Conservation (phyloP, 129 eudicot genomes). For the Solidago caesia region DNA sequence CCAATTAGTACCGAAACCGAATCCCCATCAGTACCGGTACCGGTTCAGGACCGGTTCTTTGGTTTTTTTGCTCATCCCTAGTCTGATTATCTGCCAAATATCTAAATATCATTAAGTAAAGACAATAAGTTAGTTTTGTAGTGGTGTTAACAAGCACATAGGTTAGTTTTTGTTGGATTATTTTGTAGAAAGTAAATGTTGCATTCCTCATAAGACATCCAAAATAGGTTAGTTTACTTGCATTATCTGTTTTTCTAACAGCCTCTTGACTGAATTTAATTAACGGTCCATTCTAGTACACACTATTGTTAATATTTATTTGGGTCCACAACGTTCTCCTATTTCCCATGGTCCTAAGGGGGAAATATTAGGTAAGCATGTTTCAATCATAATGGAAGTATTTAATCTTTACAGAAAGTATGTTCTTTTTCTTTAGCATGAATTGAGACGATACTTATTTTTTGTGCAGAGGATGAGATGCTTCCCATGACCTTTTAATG, state of each 20-base stretch:
- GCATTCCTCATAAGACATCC: neutral
- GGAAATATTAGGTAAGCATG: conserved; percentile 12
- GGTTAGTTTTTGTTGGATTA: conserved; percentile 1
- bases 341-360: neutral
- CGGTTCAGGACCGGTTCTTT: no score
- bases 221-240: neutral
- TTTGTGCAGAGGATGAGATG: conserved; percentile 83
- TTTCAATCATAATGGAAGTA: neutral
- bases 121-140: neutral
- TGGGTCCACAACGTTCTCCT: conserved; percentile 10
- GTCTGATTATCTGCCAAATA: conserved; percentile 2
- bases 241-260: neutral
- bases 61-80: no score
- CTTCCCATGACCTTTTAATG: conserved; percentile 51
- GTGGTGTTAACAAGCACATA: conserved; percentile 14
- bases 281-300: conserved; percentile 8
- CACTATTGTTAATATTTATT: neutral
- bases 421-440: conserved; percentile 10
- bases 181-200: neutral
- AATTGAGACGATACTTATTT: conserved; percentile 2
- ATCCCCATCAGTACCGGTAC: no score
- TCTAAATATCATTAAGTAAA: neutral
- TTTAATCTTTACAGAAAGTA: neutral
- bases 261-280: neutral
- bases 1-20: no score